A percentile compares a stretch with the other conserved stretches of the same genome.
phyloP scores from a whole-genome alignment of 305 asterid species.

The Euphrasia arctica region DNA sequence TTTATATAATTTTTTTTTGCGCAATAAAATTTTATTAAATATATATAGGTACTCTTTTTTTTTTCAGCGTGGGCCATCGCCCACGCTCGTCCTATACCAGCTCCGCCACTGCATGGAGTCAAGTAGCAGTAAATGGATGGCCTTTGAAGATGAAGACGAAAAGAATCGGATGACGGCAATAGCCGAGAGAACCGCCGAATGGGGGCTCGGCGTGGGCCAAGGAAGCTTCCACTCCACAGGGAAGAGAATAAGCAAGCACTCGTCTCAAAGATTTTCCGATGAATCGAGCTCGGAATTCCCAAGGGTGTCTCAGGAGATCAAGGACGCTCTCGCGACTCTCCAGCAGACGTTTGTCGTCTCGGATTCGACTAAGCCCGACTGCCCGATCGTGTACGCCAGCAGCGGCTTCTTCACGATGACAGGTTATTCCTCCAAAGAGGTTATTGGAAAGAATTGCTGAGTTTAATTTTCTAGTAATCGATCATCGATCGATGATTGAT shows the following conservation, averaged over 20 bases:
- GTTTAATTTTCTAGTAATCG: constrained; percentile 5
- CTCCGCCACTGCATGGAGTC: too few relatives aligned
- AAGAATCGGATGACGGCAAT: constrained; percentile 31
- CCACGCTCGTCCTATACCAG: too few relatives aligned
- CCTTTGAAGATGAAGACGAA: constrained; percentile 36
- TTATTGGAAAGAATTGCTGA: constrained; percentile 88
- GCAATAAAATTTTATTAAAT: too few relatives aligned
- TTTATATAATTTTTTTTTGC: too few relatives aligned
- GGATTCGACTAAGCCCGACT: constrained; percentile 92
- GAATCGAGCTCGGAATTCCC: constrained; percentile 48
- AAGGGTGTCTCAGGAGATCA: constrained; percentile 91
- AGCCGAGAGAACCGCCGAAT: constrained; percentile 76
- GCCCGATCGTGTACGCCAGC: constrained; percentile 92
- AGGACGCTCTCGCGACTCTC: constrained; percentile 82
- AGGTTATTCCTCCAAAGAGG: constrained; percentile 83
- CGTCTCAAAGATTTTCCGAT: constrained; percentile 53
- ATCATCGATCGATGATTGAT: too few relatives aligned
- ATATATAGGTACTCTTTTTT: too few relatives aligned
- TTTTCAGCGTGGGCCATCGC: too few relatives aligned
- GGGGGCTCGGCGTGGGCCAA: constrained; percentile 74
- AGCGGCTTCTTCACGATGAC: constrained; percentile 91
- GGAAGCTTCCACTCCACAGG: constrained; percentile 59
- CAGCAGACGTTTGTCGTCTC: constrained; percentile 97
- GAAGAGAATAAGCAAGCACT: constrained; percentile 41
- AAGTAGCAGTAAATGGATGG: constrained; percentile 61